Conservation (phyloP, 2,329 filamentous ascomycete genomes). For the Cladosporium sp. region DNA sequence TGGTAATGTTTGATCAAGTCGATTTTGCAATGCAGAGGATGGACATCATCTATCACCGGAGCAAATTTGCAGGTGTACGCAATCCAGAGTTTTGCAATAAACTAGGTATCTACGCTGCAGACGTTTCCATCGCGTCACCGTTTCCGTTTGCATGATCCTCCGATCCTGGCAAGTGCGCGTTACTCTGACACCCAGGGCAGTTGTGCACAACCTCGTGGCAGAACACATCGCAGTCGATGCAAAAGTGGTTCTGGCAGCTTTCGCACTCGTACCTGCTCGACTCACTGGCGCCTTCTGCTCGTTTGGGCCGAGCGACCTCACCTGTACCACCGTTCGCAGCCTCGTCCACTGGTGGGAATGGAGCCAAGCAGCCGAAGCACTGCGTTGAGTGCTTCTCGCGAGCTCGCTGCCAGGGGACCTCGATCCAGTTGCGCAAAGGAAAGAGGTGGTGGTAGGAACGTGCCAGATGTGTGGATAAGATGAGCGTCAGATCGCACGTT, state of each 20-base stretch:
- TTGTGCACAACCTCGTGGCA: slow-evolving; percentile 93
- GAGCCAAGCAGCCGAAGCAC: slow-evolving; percentile 73
- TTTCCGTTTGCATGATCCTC: slow-evolving; percentile 2
- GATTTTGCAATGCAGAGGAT: background rate
- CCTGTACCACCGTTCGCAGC: slow-evolving; percentile 12
- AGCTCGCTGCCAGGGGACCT: slow-evolving; percentile 79
- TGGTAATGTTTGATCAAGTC: no score
- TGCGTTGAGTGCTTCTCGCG: slow-evolving; percentile 41
- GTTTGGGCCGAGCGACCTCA: slow-evolving; percentile 12
- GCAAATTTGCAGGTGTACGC: no score
- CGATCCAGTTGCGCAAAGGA: slow-evolving; percentile 82
- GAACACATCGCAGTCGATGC: slow-evolving; percentile 96
- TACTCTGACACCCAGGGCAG: slow-evolving; percentile 77
- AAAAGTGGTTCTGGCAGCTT: slow-evolving; percentile 86
- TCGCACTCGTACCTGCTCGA: slow-evolving; percentile 85
- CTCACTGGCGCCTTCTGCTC: slow-evolving; percentile 62
- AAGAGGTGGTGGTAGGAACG: slow-evolving; percentile 93
- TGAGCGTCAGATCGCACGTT: slow-evolving; percentile 83
- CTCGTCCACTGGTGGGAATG: slow-evolving; percentile 56
- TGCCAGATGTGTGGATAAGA: slow-evolving; percentile 87
- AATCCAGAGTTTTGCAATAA: no score
- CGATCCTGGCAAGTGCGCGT: slow-evolving; percentile 26
- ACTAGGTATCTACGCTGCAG: background rate
- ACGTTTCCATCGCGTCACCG: slow-evolving; percentile 7
- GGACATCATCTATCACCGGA: no score